Base-by-base conservation (phyloP, 2,329 filamentous ascomycete species). In the Diaporthe velutina region DNA sequence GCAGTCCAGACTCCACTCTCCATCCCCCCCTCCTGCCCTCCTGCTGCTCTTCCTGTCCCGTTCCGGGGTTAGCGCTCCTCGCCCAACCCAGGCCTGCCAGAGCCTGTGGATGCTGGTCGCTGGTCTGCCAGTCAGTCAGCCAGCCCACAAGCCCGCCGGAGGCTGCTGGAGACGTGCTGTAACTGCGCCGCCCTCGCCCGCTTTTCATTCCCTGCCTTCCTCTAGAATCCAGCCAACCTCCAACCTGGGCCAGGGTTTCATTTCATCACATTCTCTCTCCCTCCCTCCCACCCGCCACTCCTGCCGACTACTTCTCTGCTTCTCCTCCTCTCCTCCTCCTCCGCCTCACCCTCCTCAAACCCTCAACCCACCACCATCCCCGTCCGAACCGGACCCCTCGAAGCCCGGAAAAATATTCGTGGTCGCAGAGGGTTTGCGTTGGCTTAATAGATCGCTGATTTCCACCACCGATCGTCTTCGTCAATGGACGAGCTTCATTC, bases 201-300 rank as follows among this genome's bases (percentile, higher is more conserved):
- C 64, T 68, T 68, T 68, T 67, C 64, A 54, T 54, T 40, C 64
- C 64, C 64, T 68, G 64, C 64, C 64, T 28, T 68, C 48, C 48
- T 68, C 64, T 28, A 52, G 48, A 68, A 68, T 68, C 64, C 64
- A 68, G 64, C 64, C 64, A 54, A 52, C 45, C 64, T 68, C 64
- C 64, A 68, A 68, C 33, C 48, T 38, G 48, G n/a, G 33, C 48
- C 64, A 22, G 48, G 48, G 64, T 68, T 68, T 68, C 64, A 54
- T 68, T 68, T 68, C 33, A 68, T 68, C 64, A 68, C 64, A 54
- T 54, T 68, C 45, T 40, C 61, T 66, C 64, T 28, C 61, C 17
- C 54, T 17, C 54, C 54, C 13, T 17, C 54, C 52, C 52, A 55
- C 61, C 33, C 30, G 30, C 45, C 45, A 52, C 64, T 38, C 22